Conservation (phyloP, 2,329 filamentous ascomycete species). For the Aspergillus aculeatinus region DNA sequence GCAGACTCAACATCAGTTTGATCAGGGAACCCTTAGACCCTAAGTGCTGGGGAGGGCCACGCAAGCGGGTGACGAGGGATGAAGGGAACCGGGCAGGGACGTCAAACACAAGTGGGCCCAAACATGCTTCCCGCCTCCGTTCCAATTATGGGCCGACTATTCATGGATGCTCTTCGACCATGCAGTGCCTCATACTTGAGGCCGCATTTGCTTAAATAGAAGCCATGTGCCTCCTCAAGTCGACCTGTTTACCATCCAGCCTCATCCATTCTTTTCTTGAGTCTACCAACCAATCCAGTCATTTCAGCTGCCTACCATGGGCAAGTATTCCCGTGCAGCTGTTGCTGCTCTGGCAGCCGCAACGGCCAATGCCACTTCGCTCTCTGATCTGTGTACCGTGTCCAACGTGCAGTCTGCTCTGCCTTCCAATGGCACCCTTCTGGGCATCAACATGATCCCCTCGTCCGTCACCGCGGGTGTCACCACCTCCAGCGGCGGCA, state of each 20-base stretch:
- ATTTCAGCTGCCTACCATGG: constrained; percentile 2
- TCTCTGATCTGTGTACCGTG: constrained; percentile 45
- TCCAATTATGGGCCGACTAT: not conserved
- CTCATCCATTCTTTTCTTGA: not conserved
- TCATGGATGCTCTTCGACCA: not conserved
- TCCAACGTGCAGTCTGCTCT: constrained; percentile 45
- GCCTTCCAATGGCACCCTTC: constrained; percentile 44
- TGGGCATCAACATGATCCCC: constrained; percentile 44
- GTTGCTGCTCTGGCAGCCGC: constrained; percentile 12
- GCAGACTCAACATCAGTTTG: not conserved
- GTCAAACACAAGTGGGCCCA: constrained; percentile 3
- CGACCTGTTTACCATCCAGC: not conserved
- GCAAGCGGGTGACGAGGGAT: constrained; percentile 4
- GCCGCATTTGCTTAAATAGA: not conserved
- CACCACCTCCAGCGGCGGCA: constrained; percentile 34
- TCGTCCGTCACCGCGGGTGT: constrained; percentile 44
- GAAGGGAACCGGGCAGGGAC: not conserved
- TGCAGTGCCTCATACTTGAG: not conserved
- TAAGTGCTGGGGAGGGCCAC: not conserved
- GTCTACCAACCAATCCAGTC: not conserved
- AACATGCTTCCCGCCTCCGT: not conserved
- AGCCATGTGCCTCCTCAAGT: not conserved
- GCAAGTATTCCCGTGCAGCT: constrained; percentile 4
- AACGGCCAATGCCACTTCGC: constrained; percentile 16
- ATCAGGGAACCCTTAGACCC: not conserved